A percentile compares a stretch with the other conserved stretches of the same genome.
phyloP scores from a whole-genome alignment of 257 asterid species.

The Capsicum baccatum region DNA sequence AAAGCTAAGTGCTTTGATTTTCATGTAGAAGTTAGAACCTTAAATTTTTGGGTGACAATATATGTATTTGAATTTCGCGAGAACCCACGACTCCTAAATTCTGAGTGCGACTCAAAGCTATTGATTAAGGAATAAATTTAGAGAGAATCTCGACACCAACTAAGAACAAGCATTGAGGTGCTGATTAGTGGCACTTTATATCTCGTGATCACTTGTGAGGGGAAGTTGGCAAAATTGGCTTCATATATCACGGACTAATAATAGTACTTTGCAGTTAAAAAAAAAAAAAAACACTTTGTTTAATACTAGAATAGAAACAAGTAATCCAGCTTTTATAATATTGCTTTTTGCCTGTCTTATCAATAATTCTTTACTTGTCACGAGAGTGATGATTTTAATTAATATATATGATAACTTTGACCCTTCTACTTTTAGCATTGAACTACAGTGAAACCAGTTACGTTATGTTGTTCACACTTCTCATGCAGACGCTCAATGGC shows the following conservation, averaged over 20 bases:
- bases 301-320: too few relatives aligned
- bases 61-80: too few relatives aligned
- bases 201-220: constrained; percentile 27
- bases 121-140: not conserved
- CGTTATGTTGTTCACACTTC: not conserved
- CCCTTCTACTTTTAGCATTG: not conserved
- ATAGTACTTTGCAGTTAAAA: not conserved
- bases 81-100: too few relatives aligned
- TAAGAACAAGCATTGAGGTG: not conserved
- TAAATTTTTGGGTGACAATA: too few relatives aligned
- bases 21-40: too few relatives aligned
- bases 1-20: too few relatives aligned
- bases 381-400: not conserved
- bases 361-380: not conserved
- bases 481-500: too few relatives aligned
- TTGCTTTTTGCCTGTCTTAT: constrained; percentile 6
- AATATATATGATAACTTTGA: not conserved
- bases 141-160: not conserved
- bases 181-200: not conserved
- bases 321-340: not conserved
- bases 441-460: not conserved
- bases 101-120: too few relatives aligned
- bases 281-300: too few relatives aligned
- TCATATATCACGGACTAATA: constrained; percentile 35
- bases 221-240: constrained; percentile 23